Evolutionary conservation across 1,284 basidiomycete genomes (phyloP).

Genomic region (Fomitopsis palustris): DNA sequence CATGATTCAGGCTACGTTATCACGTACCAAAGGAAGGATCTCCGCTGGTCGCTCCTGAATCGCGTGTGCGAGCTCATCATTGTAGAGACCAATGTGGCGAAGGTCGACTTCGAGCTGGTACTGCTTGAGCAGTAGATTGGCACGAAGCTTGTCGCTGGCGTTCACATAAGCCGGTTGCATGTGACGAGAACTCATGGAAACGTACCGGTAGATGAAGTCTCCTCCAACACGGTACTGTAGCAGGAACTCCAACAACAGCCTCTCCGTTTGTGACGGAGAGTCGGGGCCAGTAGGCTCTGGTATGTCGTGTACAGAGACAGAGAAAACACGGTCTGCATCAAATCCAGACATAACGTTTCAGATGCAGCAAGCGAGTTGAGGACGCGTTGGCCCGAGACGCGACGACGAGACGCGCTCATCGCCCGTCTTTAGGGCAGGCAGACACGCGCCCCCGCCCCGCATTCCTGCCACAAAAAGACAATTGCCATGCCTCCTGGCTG

Average conservation of each 20-base stretch:
- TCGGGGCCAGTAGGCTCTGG: conserved; percentile 55
- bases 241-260: conserved; percentile 80
- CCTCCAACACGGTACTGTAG: conserved; percentile 84
- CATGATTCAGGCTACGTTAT: neutral
- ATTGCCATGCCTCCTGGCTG: neutral
- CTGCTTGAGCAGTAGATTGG: conserved; percentile 87
- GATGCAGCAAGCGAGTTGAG: conserved; percentile 9
- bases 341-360: conserved; percentile 54
- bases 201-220: conserved; percentile 84
- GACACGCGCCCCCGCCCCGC: conserved; percentile 20
- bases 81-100: conserved; percentile 87
- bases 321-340: conserved; percentile 76
- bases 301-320: conserved; percentile 68
- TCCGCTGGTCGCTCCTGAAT: conserved; percentile 90
- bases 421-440: conserved; percentile 29
- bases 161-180: conserved; percentile 5
- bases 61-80: conserved; percentile 89
- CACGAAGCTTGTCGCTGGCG: conserved; percentile 83
- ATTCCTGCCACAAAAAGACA: neutral
- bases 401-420: conserved; percentile 11
- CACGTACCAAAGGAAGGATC: conserved; percentile 78
- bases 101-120: conserved; percentile 92
- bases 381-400: too few relatives aligned
- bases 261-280: conserved; percentile 76
- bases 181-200: conserved; percentile 8